phyloP scores from a whole-genome alignment of 1,284 basidiomycete genomes.

The Pterulicium gracile region DNA sequence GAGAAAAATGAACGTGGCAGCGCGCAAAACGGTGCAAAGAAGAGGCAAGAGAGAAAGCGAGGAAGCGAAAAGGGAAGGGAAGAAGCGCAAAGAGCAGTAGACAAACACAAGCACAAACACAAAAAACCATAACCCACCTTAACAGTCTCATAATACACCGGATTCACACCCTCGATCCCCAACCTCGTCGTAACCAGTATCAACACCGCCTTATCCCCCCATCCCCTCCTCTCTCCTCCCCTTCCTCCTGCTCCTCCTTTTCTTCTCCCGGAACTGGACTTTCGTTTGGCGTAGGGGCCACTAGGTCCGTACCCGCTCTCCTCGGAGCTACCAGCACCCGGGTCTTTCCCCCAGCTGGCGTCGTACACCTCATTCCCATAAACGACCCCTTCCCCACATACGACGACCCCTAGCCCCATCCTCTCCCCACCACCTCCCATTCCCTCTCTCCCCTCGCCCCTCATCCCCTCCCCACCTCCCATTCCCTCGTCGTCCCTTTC shows the following conservation, averaged over 20 bases:
- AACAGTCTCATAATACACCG: slow-evolving; percentile 88
- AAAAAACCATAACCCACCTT: slow-evolving; percentile 68
- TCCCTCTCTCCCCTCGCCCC: slow-evolving; percentile 97
- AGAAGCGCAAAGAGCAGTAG: not conserved
- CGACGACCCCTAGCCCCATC: slow-evolving; percentile 77
- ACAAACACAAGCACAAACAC: slow-evolving; percentile 1
- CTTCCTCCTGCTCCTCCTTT: slow-evolving; percentile 1
- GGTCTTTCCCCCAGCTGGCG: slow-evolving; percentile 62
- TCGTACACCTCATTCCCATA: slow-evolving; percentile 82
- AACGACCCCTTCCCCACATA: slow-evolving; percentile 77
- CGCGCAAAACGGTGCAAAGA: not conserved
- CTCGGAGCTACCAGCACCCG: too few relatives aligned
- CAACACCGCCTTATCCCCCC: slow-evolving; percentile 82
- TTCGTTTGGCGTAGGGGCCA: too few relatives aligned
- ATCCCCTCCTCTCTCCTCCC: slow-evolving; percentile 23
- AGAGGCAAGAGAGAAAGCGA: too few relatives aligned
- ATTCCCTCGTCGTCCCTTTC: too few relatives aligned
- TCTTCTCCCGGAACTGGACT: not conserved
- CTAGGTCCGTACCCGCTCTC: too few relatives aligned
- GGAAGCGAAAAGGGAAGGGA: not conserved
- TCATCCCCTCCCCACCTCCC: slow-evolving; percentile 92
- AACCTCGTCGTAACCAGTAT: slow-evolving; percentile 82
- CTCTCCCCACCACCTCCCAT: slow-evolving; percentile 91
- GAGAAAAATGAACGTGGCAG: too few relatives aligned
- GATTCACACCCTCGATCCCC: slow-evolving; percentile 89